A percentile compares a stretch with the other conserved stretches of the same genome.
Evolutionary conservation across 306 rosid genomes (phyloP).

Genomic region (Prunus mongolica): DNA sequence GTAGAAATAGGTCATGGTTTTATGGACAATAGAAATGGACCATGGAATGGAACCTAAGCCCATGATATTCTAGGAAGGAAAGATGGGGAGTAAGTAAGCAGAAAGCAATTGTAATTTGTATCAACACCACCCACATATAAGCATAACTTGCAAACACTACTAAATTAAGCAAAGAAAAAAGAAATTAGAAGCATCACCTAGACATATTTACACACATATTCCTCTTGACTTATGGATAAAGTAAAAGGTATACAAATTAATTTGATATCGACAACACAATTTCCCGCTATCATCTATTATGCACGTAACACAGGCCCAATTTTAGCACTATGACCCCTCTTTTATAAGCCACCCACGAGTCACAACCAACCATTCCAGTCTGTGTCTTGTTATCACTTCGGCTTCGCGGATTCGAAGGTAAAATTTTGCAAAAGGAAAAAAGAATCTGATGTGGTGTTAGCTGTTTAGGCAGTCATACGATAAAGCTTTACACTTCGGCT

Average conservation of each 20-base stretch:
- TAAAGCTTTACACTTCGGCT: conserved; percentile 29
- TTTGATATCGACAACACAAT: conserved; percentile 37
- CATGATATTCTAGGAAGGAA: not conserved
- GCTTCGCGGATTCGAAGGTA: conserved; percentile 3
- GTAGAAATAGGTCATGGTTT: not conserved
- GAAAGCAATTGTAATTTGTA: not conserved
- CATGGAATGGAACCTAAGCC: not conserved
- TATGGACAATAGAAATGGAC: conserved; percentile 1
- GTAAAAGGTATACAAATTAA: conserved; percentile 38
- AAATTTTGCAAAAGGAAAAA: conserved; percentile 1
- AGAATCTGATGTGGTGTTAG: conserved; percentile 43
- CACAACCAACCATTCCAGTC: conserved; percentile 19
- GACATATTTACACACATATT: conserved; percentile 37
- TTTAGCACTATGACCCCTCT: conserved; percentile 16
- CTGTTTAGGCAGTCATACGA: conserved; percentile 36
- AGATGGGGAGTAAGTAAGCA: not conserved
- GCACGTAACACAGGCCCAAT: conserved; percentile 28
- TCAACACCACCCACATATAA: not conserved
- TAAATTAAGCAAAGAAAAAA: not conserved
- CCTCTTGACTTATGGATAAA: conserved; percentile 21
- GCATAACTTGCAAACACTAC: not conserved
- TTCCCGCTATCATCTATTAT: conserved; percentile 23
- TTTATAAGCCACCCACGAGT: conserved; percentile 16
- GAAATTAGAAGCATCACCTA: conserved; percentile 11
- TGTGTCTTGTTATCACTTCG: conserved; percentile 22